These are phyloP conservation scores for Fulvia fulva DNA, from an alignment of 2,329 filamentous ascomycete species.

Conservation along the genomic window DNA sequence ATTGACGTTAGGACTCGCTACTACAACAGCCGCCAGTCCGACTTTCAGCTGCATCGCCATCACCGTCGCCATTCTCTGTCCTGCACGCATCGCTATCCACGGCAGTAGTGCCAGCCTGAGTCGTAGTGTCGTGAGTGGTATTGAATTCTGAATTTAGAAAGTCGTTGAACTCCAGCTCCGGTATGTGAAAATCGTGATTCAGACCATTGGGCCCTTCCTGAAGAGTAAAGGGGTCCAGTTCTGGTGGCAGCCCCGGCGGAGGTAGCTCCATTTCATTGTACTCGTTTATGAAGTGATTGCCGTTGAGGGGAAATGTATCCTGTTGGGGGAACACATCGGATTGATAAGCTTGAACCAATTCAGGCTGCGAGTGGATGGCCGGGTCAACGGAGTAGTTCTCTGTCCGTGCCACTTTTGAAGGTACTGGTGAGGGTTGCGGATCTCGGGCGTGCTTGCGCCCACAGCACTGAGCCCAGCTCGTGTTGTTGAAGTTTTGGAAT, in stretches of 20 bases:
- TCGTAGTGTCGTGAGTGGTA: not conserved
- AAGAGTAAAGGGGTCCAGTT: slow-evolving; percentile 12
- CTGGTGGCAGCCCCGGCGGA: not conserved
- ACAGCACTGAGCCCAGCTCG: slow-evolving; percentile 34
- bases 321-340: not conserved
- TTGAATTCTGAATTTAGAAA: slow-evolving; percentile 24
- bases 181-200: not conserved
- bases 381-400: slow-evolving; percentile 9
- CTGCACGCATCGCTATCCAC: not conserved
- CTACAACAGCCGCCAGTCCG: not conserved
- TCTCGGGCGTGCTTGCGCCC: slow-evolving; percentile 32
- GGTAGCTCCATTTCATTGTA: slow-evolving; percentile 8
- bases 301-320: slow-evolving; percentile 1
- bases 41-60: not conserved
- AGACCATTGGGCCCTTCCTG: not conserved
- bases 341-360: not conserved
- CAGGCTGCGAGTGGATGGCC: slow-evolving; percentile 7
- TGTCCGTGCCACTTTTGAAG: slow-evolving; percentile 15
- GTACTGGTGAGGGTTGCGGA: slow-evolving; percentile 17
- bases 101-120: not conserved
- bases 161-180: slow-evolving; percentile 21
- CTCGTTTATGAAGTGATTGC: not conserved
- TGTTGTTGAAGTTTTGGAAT: slow-evolving; percentile 29
- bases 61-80: not conserved
- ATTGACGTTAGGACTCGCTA: not conserved